phyloP scores from a whole-genome alignment of 345 rosid species.

The Euclidium syriacum region DNA sequence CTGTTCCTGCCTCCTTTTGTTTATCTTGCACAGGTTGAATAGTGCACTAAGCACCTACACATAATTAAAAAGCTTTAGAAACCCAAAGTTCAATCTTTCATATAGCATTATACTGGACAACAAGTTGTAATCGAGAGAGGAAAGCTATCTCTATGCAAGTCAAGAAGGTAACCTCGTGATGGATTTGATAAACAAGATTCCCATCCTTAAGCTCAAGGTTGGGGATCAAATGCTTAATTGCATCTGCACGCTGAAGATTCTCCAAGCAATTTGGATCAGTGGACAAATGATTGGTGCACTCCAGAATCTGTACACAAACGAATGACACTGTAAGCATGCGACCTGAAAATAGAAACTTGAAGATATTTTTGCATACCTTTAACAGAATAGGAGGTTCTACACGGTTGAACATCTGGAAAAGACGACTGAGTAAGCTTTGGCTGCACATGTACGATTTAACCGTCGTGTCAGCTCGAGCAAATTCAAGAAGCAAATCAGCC shows the following conservation, averaged over 20 bases:
- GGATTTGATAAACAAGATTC: constrained; percentile 72
- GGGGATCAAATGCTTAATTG: constrained; percentile 88
- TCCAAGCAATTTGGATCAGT: constrained; percentile 95
- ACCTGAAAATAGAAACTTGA: neutral
- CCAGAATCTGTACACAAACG: constrained; percentile 48
- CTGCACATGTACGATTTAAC: constrained; percentile 92
- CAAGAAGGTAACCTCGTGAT: constrained; percentile 62
- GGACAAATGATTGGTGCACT: constrained; percentile 85
- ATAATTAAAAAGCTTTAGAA: constrained; percentile 6
- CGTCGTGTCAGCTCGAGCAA: constrained; percentile 90
- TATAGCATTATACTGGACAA: neutral
- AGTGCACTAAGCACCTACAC: constrained; percentile 91
- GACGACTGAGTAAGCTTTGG: constrained; percentile 87
- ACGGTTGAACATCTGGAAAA: constrained; percentile 89
- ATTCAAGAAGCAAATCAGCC: constrained; percentile 94
- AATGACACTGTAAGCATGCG: constrained; percentile 17
- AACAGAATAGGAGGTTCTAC: constrained; percentile 80
- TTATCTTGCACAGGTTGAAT: constrained; percentile 97
- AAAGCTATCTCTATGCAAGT: neutral
- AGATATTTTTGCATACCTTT: constrained; percentile 50
- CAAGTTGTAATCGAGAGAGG: neutral
- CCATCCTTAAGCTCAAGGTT: constrained; percentile 94
- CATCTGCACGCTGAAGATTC: constrained; percentile 95
- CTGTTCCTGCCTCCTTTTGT: constrained; percentile 98
- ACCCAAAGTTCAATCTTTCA: neutral